phyloP scores from a whole-genome alignment of 2,329 filamentous ascomycete species.

The Aspergillus terreus region DNA sequence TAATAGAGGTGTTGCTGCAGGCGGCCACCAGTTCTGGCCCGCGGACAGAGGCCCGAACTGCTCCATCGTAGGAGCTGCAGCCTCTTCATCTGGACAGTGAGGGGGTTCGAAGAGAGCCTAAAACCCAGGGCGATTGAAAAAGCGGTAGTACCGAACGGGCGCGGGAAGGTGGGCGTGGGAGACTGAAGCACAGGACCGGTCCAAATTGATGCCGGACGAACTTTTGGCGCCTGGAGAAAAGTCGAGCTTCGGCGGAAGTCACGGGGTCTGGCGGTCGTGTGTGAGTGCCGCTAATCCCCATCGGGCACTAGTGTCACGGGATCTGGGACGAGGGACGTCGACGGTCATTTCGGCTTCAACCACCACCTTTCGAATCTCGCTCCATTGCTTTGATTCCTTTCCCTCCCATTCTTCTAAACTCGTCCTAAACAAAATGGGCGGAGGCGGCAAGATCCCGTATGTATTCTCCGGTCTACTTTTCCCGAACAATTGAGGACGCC shows the following conservation, averaged over 20 bases:
- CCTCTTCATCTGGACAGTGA: constrained; percentile 45
- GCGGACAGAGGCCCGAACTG: constrained; percentile 48
- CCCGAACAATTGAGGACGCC: background rate
- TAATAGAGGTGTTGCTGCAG: constrained; percentile 35
- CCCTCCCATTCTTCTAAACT: constrained; percentile 20
- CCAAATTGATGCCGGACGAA: constrained; percentile 10
- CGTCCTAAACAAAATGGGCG: constrained; percentile 54
- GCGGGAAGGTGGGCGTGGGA: constrained; percentile 14
- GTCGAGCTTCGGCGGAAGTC: constrained; percentile 37
- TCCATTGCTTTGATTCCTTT: constrained; percentile 18
- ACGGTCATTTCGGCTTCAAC: constrained; percentile 30
- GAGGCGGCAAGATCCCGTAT: constrained; percentile 74
- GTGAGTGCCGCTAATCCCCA: constrained; percentile 28
- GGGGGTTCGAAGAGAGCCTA: background rate
- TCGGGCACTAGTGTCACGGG: constrained; percentile 24
- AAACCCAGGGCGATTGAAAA: background rate
- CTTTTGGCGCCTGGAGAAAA: constrained; percentile 29
- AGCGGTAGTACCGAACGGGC: constrained; percentile 8
- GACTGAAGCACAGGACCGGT: constrained; percentile 3
- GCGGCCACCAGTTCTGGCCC: constrained; percentile 39
- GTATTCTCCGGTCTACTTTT: constrained; percentile 41
- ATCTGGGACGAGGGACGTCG: constrained; percentile 23
- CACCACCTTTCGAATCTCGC: constrained; percentile 18
- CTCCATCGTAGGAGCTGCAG: constrained; percentile 51
- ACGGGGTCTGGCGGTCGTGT: constrained; percentile 34